phyloP scores from a whole-genome alignment of 2,329 filamentous ascomycete genomes.

The Daldinia eschscholtzii region DNA sequence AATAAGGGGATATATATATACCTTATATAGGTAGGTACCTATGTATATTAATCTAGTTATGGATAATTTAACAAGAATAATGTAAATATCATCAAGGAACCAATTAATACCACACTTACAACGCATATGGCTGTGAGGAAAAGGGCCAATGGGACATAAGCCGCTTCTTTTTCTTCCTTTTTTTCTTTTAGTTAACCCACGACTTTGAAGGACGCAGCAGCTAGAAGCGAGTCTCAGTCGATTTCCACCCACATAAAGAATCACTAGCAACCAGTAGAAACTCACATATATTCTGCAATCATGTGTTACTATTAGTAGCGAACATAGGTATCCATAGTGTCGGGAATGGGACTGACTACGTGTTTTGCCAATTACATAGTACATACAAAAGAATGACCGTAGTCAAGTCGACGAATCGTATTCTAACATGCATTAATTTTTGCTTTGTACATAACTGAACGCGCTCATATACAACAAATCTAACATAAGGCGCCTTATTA shows the following conservation, averaged over 20 bases:
- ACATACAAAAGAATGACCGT: constrained; percentile 7
- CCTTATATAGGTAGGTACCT: background rate
- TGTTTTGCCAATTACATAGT: background rate
- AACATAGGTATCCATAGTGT: background rate
- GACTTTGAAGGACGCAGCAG: background rate
- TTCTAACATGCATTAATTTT: constrained; percentile 13
- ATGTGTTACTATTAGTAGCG: background rate
- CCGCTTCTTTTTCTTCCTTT: background rate
- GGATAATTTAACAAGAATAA: background rate
- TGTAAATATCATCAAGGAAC: background rate
- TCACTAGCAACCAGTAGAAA: background rate
- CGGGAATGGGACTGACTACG: background rate
- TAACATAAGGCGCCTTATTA: constrained; percentile 16
- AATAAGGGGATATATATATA: background rate
- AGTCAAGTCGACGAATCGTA: background rate
- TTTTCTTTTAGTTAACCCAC: background rate
- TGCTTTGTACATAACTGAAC: constrained; percentile 9
- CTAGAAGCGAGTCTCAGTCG: too few species aligned
- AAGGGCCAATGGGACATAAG: background rate
- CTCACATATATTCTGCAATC: background rate
- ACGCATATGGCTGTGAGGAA: background rate
- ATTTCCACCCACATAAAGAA: too few species aligned
- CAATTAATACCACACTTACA: background rate
- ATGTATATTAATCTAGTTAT: background rate
- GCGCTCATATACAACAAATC: constrained; percentile 23